Conservation (phyloP, 2,329 filamentous ascomycete genomes). For the Aureobasidium sp. region DNA sequence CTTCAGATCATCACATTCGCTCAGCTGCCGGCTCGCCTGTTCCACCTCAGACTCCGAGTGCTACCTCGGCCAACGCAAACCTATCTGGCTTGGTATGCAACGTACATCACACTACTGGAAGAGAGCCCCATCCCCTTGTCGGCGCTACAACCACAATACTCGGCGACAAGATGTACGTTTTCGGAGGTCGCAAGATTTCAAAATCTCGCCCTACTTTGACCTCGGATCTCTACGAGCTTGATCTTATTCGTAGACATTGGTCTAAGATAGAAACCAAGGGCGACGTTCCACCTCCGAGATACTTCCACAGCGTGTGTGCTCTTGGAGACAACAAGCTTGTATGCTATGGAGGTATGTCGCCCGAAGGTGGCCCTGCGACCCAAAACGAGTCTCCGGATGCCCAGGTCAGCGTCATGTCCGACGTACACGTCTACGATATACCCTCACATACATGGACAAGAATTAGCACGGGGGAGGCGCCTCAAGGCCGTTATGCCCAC, state of each 20-base stretch:
- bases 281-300: constrained; percentile 81
- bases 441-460: constrained; percentile 75
- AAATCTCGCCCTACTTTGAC: constrained; percentile 76
- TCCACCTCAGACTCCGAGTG: constrained; percentile 21
- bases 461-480: constrained; percentile 63
- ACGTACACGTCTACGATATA: constrained; percentile 92
- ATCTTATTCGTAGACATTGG: constrained; percentile 88
- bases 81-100: constrained; percentile 61
- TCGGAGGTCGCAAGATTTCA: constrained; percentile 83
- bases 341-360: constrained; percentile 97
- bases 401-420: constrained; percentile 84
- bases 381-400: constrained; percentile 21
- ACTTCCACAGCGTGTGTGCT: constrained; percentile 94
- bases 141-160: constrained; percentile 92
- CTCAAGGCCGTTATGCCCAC: constrained; percentile 92
- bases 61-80: constrained; percentile 41
- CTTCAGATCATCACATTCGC: constrained; percentile 17
- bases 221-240: constrained; percentile 85
- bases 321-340: constrained; percentile 93
- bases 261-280: constrained; percentile 77
- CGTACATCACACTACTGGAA: constrained; percentile 74
- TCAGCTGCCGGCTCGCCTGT: constrained; percentile 3
- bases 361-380: constrained; percentile 66
- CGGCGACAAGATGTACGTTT: constrained; percentile 93
- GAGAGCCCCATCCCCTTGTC: constrained; percentile 82